Evolutionary conservation across 805 yeast species (phyloP), one percentile per base, ranked within the genome.

Genomic region (Zygosaccharomyces rouxii): DNA sequence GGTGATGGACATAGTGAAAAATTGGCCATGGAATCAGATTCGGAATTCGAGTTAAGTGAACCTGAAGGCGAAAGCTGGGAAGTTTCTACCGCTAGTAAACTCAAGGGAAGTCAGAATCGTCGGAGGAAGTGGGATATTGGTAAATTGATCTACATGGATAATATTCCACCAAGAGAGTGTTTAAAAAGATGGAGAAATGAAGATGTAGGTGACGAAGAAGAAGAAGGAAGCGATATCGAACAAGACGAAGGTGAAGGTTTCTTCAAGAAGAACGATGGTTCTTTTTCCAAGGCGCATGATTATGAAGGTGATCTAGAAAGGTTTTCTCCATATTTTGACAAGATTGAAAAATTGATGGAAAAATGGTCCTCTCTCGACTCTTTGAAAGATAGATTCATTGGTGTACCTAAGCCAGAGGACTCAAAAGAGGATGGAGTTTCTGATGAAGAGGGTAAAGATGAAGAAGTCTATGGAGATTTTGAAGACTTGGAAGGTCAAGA

Each of bases 91-190:
- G 96, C 96, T 0, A 63, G 80, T 4, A 81, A 76, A 56, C 71
- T 86, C 49, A 72, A 78, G 52, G 78, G 84, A n/a, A 55, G 77
- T 4, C 62, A 69, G 50, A 71, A 68, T 62, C 58, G 55, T 39
- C 74, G 70, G 58, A 78, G 74, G 68, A 73, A 71, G 50, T 87
- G 95, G 90, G 87, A 92, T 65, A 79, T 92, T 52, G 82, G 84
- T 57, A 87, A 86, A 60, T 70, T 92, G 48, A 71, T 94, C 4
- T 92, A 94, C 66, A 75, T 86, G 79, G 81, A 84, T 49, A 84
- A 87, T 56, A 74, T 89, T 37, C 79, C 81, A 10, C 90, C 97
- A 0, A 73, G 70, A 1, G 94, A 85, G 54, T 94, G 78, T 29
- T 72, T 88, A 41, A 71, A 71, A 35, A 77, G 90, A 67, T 87